Percentiles rank a stretch among this genome's conserved stretches.
Conservation (phyloP, 202 grass and related monocot genomes). For the Panicum hallii region DNA sequence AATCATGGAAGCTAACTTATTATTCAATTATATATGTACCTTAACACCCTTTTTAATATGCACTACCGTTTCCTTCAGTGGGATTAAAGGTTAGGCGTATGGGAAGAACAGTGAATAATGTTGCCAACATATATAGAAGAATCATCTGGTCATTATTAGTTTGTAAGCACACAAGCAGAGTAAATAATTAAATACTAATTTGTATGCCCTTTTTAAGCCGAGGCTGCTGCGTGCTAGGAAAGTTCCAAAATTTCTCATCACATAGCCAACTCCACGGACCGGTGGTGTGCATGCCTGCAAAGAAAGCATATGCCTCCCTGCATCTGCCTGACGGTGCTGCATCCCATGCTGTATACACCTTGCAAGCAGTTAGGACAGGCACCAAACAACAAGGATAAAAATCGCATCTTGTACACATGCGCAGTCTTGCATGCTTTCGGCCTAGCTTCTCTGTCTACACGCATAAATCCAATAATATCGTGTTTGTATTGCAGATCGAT, state of each 20-base stretch:
- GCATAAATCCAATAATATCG: neutral
- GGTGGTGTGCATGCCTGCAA: constrained; percentile 29
- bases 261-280: constrained; percentile 41
- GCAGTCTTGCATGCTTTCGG: neutral
- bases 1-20: neutral
- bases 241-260: constrained; percentile 58
- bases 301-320: constrained; percentile 24
- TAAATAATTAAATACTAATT: neutral
- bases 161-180: neutral
- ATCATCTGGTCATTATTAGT: constrained; percentile 13
- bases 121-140: neutral
- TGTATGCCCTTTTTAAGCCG: neutral
- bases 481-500: neutral
- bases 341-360: neutral
- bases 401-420: constrained; percentile 14
- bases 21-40: constrained; percentile 13
- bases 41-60: neutral
- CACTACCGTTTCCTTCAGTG: constrained; percentile 23
- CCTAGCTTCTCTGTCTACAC: constrained; percentile 31
- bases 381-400: constrained; percentile 56
- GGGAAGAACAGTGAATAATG: neutral
- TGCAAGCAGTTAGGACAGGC: constrained; percentile 46
- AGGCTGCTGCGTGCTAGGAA: constrained; percentile 10
- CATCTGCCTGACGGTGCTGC: constrained; percentile 42
- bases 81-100: constrained; percentile 16